phyloP scores from a whole-genome alignment of 495 filamentous ascomycete genomes.

The Stereocaulon alpinum region DNA sequence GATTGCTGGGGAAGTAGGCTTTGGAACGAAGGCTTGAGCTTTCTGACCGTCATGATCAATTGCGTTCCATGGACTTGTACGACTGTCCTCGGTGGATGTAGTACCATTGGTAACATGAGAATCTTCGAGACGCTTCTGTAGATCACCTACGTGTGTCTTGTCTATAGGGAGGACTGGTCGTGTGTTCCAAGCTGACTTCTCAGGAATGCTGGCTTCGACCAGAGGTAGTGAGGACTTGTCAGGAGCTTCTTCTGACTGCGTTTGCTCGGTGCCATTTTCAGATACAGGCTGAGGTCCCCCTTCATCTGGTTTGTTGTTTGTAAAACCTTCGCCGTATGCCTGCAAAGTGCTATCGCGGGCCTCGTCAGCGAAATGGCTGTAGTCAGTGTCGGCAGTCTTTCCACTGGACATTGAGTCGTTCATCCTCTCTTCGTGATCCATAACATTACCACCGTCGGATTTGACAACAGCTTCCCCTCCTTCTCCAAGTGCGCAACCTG shows the following conservation, averaged over 20 bases:
- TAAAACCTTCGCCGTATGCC: background rate
- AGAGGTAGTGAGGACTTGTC: background rate
- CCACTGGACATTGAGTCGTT: background rate
- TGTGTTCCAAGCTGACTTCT: background rate
- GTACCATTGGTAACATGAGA: background rate
- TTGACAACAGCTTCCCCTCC: background rate
- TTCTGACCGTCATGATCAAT: background rate
- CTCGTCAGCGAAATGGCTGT: background rate
- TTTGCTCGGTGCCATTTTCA: background rate
- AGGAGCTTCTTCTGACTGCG: background rate
- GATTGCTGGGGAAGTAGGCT: background rate
- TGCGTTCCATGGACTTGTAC: background rate
- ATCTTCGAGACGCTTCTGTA: background rate
- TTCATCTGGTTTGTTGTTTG: background rate
- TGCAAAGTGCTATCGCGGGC: background rate
- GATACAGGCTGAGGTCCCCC: background rate
- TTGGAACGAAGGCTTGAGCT: background rate
- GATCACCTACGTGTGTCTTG: background rate
- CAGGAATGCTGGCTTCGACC: background rate
- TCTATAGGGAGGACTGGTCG: background rate
- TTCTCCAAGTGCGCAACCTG: background rate
- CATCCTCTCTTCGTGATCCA: background rate
- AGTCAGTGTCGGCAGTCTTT: background rate
- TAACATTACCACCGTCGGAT: background rate
- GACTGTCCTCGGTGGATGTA: background rate